These are phyloP conservation scores for Nannochloropsis granulata DNA, from an alignment of 108 stramenopile genomes.

Conservation along the genomic window DNA sequence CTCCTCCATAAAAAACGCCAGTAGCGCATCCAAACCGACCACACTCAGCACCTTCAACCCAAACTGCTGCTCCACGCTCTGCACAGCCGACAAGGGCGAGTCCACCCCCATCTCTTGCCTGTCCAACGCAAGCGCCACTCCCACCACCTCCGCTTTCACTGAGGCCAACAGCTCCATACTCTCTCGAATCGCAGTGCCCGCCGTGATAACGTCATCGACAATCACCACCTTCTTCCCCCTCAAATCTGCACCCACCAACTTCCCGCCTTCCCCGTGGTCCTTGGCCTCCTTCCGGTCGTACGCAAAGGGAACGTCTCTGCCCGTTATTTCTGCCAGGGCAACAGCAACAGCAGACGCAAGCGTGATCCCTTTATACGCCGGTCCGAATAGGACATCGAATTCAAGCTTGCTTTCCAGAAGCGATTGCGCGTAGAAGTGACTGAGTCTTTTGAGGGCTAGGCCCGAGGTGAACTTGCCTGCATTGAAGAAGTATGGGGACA, in stretches of 20 bases:
- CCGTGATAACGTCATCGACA: slow-evolving; percentile 97
- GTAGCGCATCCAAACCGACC: not conserved
- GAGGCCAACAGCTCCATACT: slow-evolving; percentile 56
- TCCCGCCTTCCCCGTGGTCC: slow-evolving; percentile 96
- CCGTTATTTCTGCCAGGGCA: slow-evolving; percentile 63
- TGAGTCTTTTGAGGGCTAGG: slow-evolving; percentile 47
- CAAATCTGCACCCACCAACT: slow-evolving; percentile 76
- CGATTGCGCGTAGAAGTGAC: slow-evolving; percentile 66
- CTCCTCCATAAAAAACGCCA: slow-evolving; percentile 1
- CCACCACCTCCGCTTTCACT: slow-evolving; percentile 65
- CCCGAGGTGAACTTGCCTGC: slow-evolving; percentile 60
- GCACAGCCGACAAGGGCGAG: not conserved
- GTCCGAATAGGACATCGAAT: slow-evolving; percentile 94
- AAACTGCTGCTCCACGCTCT: not conserved
- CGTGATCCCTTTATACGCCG: slow-evolving; percentile 98
- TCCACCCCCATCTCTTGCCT: slow-evolving; percentile 58
- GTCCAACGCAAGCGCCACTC: slow-evolving; percentile 85
- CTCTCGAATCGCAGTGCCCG: slow-evolving; percentile 93
- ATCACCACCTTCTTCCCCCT: slow-evolving; percentile 74
- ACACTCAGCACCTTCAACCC: slow-evolving; percentile 18
- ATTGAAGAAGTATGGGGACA: slow-evolving; percentile 98
- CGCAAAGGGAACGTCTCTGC: slow-evolving; percentile 66
- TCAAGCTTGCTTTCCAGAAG: slow-evolving; percentile 56
- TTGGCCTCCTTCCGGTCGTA: slow-evolving; percentile 98
- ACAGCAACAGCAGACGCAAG: slow-evolving; percentile 81